Evolutionary conservation across 2,329 filamentous ascomycete genomes (phyloP).

Genomic region (Ophiognomonia clavigignenti-juglandacearum): DNA sequence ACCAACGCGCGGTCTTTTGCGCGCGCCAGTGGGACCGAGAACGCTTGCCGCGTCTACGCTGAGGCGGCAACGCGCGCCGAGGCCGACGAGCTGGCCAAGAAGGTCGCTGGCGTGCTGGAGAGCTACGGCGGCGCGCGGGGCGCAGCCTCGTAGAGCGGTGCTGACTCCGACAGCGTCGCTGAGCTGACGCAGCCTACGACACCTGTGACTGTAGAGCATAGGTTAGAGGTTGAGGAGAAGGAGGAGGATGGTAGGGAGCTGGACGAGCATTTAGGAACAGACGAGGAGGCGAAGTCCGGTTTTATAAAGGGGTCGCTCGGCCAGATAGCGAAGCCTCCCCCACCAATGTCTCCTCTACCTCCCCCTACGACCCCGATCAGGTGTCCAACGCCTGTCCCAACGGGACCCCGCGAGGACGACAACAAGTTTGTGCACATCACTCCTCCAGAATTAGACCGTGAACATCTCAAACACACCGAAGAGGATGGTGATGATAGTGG

Average conservation of each 20-base stretch:
- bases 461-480: neutral
- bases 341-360: too few relatives aligned
- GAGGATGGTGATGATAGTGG: conserved; percentile 1
- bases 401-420: neutral
- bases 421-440: neutral
- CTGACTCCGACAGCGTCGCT: neutral
- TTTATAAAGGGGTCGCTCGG: too few relatives aligned
- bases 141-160: conserved; percentile 13
- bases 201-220: too few relatives aligned
- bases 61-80: conserved; percentile 87
- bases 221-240: too few relatives aligned
- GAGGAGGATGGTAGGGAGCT: too few relatives aligned
- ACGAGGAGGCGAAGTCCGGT: too few relatives aligned
- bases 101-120: conserved; percentile 72
- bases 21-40: conserved; percentile 89
- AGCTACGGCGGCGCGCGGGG: conserved; percentile 41
- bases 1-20: conserved; percentile 86
- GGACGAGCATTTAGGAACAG: too few relatives aligned
- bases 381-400: neutral
- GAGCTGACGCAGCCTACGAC: neutral
- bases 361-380: too few relatives aligned
- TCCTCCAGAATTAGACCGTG: neutral
- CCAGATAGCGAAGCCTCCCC: too few relatives aligned
- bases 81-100: conserved; percentile 83
- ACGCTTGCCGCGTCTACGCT: conserved; percentile 92